Base-by-base conservation (phyloP, 139 green algal species). In the Gonium pectorale region DNA sequence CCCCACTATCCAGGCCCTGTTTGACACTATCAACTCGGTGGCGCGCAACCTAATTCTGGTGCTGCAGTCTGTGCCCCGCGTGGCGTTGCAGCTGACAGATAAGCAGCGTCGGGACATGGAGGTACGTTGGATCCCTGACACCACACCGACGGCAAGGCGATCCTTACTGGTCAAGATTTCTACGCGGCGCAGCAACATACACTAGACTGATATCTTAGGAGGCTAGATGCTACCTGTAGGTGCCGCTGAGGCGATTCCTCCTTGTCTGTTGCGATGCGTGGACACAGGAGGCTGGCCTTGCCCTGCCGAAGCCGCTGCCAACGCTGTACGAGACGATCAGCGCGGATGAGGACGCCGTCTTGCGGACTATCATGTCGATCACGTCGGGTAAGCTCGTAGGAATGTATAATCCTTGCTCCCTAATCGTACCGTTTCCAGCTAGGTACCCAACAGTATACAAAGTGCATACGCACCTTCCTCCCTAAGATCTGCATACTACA, bases 361-460 rank as follows among this genome's bases (percentile, higher is more conserved):
- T 97, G 26, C 94, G 94, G 83, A 91, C 90, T 71, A 95, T 98
- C 64, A 89, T 89, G 67, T 77, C 93, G 44, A 96, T 98, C 88
- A 96, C 94, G 0, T 89, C 86, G 13, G 93, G 73, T 81, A n/a
- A 38, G 73, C 0, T n/a, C n/a, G n/a, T n/a, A n/a, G n/a, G n/a
- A n/a, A n/a, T n/a, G n/a, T n/a, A n/a, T n/a, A n/a, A n/a, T n/a
- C n/a, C n/a, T n/a, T n/a, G n/a, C n/a, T n/a, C n/a, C n/a, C n/a
- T n/a, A n/a, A n/a, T n/a, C n/a, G n/a, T n/a, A n/a, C n/a, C n/a
- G n/a, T n/a, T n/a, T n/a, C n/a, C n/a, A n/a, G n/a, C n/a, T n/a
- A n/a, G n/a, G n/a, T n/a, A n/a, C n/a, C n/a, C n/a, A n/a, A n/a
- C n/a, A n/a, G n/a, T n/a, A n/a, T n/a, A n/a, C n/a, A n/a, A n/a